phyloP scores from a whole-genome alignment of 345 rosid genomes.

The Acer campestre region DNA sequence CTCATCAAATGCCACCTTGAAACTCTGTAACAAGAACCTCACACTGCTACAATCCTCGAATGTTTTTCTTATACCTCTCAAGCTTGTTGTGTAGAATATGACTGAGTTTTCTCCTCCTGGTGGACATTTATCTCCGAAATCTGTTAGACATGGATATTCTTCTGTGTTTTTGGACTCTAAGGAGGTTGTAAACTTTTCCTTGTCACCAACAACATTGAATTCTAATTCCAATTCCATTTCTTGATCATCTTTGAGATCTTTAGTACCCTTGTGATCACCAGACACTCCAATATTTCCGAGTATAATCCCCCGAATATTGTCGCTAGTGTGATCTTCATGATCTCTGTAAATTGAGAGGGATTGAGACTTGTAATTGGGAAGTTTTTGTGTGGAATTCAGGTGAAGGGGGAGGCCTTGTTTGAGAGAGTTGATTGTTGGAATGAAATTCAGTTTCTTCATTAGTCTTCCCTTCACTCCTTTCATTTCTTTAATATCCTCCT shows the following conservation, averaged over 20 bases:
- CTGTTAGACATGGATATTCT: slow-evolving; percentile 27
- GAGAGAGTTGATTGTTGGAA: slow-evolving; percentile 42
- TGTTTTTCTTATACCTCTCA: slow-evolving; percentile 81
- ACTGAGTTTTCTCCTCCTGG: slow-evolving; percentile 70
- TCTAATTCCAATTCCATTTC: no score
- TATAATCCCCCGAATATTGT: no score
- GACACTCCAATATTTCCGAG: no score
- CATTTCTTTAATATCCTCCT: slow-evolving; percentile 30
- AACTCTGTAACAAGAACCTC: slow-evolving; percentile 63
- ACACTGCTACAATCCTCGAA: slow-evolving; percentile 71
- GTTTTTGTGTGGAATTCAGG: slow-evolving; percentile 27
- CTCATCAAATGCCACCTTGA: slow-evolving; percentile 52
- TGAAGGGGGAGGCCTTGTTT: slow-evolving; percentile 53
- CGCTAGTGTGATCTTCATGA: slow-evolving; percentile 4
- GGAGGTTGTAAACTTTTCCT: no score
- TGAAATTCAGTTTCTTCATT: slow-evolving; percentile 57
- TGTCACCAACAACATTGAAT: no score
- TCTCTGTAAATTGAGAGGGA: slow-evolving; percentile 26
- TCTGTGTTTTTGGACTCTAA: neutral
- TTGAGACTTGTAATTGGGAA: slow-evolving; percentile 25
- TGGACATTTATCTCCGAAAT: slow-evolving; percentile 59
- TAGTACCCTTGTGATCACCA: no score
- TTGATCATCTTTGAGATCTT: no score
- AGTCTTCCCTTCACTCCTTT: slow-evolving; percentile 68
- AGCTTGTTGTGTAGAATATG: slow-evolving; percentile 75